Evolutionary conservation across 2,329 filamentous ascomycete genomes (phyloP), one percentile per base, ranked within the genome.

Genomic region (Pseudopyrenochaeta lycopersici): DNA sequence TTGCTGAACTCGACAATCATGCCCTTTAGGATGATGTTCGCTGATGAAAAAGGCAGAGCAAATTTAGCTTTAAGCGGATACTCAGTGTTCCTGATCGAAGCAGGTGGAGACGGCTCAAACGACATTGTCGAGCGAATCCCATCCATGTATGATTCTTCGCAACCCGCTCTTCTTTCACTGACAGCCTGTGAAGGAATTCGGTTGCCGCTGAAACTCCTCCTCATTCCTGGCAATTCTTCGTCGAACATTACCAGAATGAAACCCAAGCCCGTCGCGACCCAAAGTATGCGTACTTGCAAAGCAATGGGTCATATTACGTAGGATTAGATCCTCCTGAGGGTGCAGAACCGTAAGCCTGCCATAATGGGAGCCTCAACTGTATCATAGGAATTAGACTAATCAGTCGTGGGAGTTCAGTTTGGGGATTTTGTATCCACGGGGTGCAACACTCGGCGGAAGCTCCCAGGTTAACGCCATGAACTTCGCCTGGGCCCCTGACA

Each of bases 211-310:
- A 87, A 58, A 81, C 86, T 49, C 77, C 77, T 17, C 76, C 78
- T 2, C 81, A 85, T 63, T 74, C 79, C 39, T 88, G 85, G 86
- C 81, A 86, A 62, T 88, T 82, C 70, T 88, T 83, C 53, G 82
- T 87, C 7, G 81, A 81, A 31, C 85, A 88, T 64, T 88, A 85
- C 63, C 75, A 77, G 3, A 78, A 87, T 51, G 70, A 82, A 23
- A n/a, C 36, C 27, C 71, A 72, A 17, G 77, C n/a, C n/a, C n/a
- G n/a, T n/a, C 80, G 21, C 53, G 82, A 88, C 64, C 80, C 76
- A 52, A 87, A 88, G 75, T 80, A 83, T 50, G 82, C 82, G 1
- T 87, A 61, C 23, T 39, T 56, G 31, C 39, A 64, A n/a, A 27
- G 56, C 12, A 48, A 65, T 41, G 63, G 67, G n/a, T 46, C 55